These are phyloP conservation scores for Castanea sativa DNA, from an alignment of 306 rosid species.

Conservation along the genomic window DNA sequence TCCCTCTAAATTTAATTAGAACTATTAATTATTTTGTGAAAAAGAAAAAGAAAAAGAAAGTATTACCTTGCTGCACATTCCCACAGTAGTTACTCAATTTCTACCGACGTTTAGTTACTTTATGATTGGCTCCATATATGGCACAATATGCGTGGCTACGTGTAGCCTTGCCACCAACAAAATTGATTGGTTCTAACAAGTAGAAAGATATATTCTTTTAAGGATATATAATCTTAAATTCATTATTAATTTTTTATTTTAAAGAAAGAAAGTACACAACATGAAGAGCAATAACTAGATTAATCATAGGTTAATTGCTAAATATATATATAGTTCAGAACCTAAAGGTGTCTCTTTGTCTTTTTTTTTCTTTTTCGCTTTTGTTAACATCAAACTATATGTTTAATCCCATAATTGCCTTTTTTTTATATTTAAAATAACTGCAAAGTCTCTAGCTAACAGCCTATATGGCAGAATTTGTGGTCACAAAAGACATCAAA, in stretches of 20 bases:
- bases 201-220: too few species aligned
- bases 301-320: background rate
- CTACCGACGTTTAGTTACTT: too few species aligned
- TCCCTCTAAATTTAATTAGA: too few species aligned
- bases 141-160: too few species aligned
- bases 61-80: too few species aligned
- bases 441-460: slow-evolving; percentile 8
- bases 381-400: background rate
- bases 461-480: slow-evolving; percentile 20
- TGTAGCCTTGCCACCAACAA: background rate
- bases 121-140: too few species aligned
- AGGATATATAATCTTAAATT: background rate
- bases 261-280: background rate
- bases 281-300: background rate
- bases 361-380: background rate
- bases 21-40: too few species aligned
- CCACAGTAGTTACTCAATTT: too few species aligned
- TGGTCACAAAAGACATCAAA: slow-evolving; percentile 25
- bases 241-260: background rate
- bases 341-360: background rate
- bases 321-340: background rate
- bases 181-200: background rate
- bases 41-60: too few species aligned
- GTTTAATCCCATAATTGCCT: slow-evolving; percentile 20
- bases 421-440: background rate